Evolutionary conservation across 805 yeast species (phyloP), one percentile per base, ranked within the genome.

Genomic region (Danielia oregonensis): DNA sequence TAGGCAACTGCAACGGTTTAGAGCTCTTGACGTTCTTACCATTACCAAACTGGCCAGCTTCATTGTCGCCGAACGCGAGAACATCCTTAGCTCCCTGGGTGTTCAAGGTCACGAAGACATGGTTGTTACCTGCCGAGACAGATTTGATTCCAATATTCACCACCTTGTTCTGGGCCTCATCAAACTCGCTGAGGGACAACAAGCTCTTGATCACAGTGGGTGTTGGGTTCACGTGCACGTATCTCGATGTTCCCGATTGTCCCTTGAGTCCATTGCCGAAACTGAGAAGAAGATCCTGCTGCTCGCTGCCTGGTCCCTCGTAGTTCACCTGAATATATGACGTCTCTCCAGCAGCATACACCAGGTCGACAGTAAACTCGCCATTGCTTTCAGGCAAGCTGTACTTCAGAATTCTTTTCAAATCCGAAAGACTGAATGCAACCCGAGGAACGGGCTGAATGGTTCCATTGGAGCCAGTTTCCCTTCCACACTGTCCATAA

Each of bases 241-340:
- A 88, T 36, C 80, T 71, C 11, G 86, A 87, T 29, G 76, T 74
- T 16, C 97, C 98, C 36, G 88, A 66, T 59, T 87, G 94, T 12
- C 97, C 98, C 49, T 76, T 72, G 33, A 82, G 55, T 4, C 97
- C 96, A 50, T 79, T 79, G 14, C 98, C 98, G 65, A 88, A 81
- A 3, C 86, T 70, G 44, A 82, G 67, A 30, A 73, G 32, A 17
- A 63, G 25, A 33, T 48, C 46, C 22, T 52, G 50, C n/a, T 37
- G 40, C 17, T 51, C 50, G 13, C 26, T 28, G 6, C 30, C 43
- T 13, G 46, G 51, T 10, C 50, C 42, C 10, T 48, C 46, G 17
- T 55, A 55, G 16, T 43, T 49, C 29, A 70, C 34, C 18, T 53
- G 49, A 25, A 65, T 35, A 37, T 49, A 61, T 3, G 67, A 51